phyloP scores from a whole-genome alignment of 129 eudicot species.

The Arctium lappa region DNA sequence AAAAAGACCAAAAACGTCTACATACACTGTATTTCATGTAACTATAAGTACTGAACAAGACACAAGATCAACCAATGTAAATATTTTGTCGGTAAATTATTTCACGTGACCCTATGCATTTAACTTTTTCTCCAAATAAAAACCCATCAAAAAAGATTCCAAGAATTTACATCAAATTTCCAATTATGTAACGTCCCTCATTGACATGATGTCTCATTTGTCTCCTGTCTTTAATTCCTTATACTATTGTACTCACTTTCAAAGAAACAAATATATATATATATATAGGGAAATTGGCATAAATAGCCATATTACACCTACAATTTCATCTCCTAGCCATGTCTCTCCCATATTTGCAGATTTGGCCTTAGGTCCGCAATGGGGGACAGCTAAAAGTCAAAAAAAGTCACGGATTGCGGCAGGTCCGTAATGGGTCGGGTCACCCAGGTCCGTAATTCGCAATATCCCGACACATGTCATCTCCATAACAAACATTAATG shows the following conservation, averaged over 20 bases:
- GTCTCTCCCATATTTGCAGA: no score
- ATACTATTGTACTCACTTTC: not conserved
- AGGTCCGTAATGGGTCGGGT: no score
- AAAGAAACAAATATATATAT: not conserved
- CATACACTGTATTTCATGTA: not conserved
- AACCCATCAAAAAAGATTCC: not conserved
- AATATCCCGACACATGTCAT: no score
- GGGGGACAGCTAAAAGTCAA: no score
- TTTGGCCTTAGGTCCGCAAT: no score
- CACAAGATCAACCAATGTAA: not conserved
- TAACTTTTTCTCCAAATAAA: not conserved
- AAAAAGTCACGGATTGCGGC: no score
- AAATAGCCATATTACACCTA: no score
- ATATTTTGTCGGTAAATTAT: not conserved
- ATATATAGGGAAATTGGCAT: no score
- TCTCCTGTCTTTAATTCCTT: not conserved
- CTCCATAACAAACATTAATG: no score
- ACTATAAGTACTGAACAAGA: not conserved
- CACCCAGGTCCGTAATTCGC: no score
- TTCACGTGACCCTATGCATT: not conserved
- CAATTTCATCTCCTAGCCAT: no score
- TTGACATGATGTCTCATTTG: constrained; percentile 20
- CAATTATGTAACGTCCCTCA: constrained; percentile 11
- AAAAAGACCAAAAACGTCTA: not conserved
- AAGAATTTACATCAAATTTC: not conserved